Evolutionary conservation across 208 protist species (phyloP), one percentile per base, ranked within the genome.

Genomic region (Trypanosomatidae sp.): DNA sequence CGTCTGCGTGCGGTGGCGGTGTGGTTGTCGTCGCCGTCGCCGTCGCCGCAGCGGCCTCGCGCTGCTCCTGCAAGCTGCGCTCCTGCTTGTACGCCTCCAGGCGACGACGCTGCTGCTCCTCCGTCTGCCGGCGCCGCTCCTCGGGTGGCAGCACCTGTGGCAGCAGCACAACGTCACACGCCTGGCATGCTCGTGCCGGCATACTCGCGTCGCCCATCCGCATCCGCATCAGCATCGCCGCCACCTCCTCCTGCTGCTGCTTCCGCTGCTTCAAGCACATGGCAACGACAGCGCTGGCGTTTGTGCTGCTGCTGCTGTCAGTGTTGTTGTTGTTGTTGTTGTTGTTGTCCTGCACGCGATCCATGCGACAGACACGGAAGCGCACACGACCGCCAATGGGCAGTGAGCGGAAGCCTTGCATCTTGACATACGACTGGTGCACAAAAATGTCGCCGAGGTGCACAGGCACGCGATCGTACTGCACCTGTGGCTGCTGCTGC

Each of bases 371-470:
- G 22, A 76, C 50, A n/a, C 53, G 48, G 48, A 83, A 83, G 46
- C 60, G 56, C 23, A 83, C 68, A 5, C 61, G 56, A 26, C 60
- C 67, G 32, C 73, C 68, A 16, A 78, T 56, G 5, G 55, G 53
- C 24, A 83, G 51, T 15, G 65, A 56, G 15, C 68, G 67, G 42
- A 77, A 77, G 30, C 73, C 68, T 20, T 71, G 50, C 64, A 75
- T 77, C 25, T 65, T 53, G 38, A 83, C 60, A 37, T 71, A 75
- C 6, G 57, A 72, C 52, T 83, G 65, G 32, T 83, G 68, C n/a
- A 83, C 68, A 43, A 83, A 83, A 33, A 83, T 70, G 46, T 78
- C 73, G 0, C 63, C 72, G 10, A 75, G 37, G 11, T 40, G 30
- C 8, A 71, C 58, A 2, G 51, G 57, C n/a, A 55, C 55, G 16